Base-by-base conservation (phyloP, 2,329 filamentous ascomycete genomes). In the Chaetothyriales sp. region DNA sequence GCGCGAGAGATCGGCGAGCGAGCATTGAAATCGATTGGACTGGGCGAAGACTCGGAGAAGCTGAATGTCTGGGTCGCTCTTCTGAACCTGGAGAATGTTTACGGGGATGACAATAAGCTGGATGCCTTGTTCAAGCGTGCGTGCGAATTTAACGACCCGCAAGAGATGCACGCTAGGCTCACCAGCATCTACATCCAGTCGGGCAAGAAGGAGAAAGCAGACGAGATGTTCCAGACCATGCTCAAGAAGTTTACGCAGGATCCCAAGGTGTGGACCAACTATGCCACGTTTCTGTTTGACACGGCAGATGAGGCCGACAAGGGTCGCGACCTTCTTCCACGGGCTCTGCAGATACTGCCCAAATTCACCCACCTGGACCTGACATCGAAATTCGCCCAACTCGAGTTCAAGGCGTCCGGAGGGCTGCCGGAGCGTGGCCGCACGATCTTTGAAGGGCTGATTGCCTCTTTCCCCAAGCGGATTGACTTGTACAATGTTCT, bases 151-250 rank as follows among this genome's bases (percentile, higher is more conserved):
- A 95, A 95, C 64, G 89, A 96, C 63, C 77, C 85, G 48, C 83
- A 90, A 58, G 86, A 94, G 63, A 83, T 96, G 56, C 83, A 94
- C 66, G 84, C 94, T 68, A 81, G 86, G 56, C 75, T 96, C 63
- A 84, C 86, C 52, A 95, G 86, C 68, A 95, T 95, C 65, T 95
- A 93, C 70, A 94, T 96, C 60, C 85, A 92, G 64, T 88, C 88
- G 25, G 81, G 82, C 61, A 95, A 93, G 72, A 75, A 81, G 61
- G 79, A 83, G 67, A 83, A 89, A 76, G 90, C 90, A 50, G 88
- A 95, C 63, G 79, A 77, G 19, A 77, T 96, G 59, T 96, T 95
- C 72, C 84, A 92, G 66, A 71, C 75, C 43, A 86, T 94, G 68
- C 73, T 86, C 61, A 93, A 92, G 73, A 95, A 93, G 70, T 86